These are phyloP conservation scores for Malbranchea zuffiana DNA, from an alignment of 2,329 filamentous ascomycete species.

Conservation along the genomic window DNA sequence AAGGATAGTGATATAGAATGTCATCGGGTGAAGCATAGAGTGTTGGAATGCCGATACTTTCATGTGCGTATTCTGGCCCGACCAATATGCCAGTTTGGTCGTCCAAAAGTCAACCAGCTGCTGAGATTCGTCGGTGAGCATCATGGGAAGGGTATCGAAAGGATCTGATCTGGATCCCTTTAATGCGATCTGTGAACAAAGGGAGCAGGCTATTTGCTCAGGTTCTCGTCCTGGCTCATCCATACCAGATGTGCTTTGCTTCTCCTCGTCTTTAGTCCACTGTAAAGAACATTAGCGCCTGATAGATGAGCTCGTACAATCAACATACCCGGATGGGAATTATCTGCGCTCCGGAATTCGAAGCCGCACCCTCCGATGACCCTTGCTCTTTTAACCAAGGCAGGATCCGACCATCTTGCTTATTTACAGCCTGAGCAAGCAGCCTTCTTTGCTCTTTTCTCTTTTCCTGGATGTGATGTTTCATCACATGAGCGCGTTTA, in stretches of 20 bases:
- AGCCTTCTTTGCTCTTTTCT: slow-evolving; percentile 27
- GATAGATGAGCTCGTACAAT: not conserved
- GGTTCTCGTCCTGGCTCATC: slow-evolving; percentile 4
- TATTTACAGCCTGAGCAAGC: slow-evolving; percentile 16
- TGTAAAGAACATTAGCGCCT: slow-evolving; percentile 2
- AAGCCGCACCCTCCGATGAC: not conserved
- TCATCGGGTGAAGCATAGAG: slow-evolving; percentile 25
- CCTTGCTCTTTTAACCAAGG: slow-evolving; percentile 20
- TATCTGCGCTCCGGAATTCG: not conserved
- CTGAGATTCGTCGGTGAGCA: slow-evolving; percentile 20
- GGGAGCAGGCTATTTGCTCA: slow-evolving; percentile 7
- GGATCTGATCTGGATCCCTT: slow-evolving; percentile 18
- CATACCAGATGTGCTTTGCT: too few species aligned
- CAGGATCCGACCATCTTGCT: slow-evolving; percentile 15
- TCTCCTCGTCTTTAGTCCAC: not conserved
- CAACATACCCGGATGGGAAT: slow-evolving; percentile 4
- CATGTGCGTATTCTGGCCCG: slow-evolving; percentile 29
- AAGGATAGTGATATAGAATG: slow-evolving; percentile 30
- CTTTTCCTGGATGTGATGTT: slow-evolving; percentile 35
- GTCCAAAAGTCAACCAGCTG: slow-evolving; percentile 29
- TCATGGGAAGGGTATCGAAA: slow-evolving; percentile 23
- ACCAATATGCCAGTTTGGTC: slow-evolving; percentile 31
- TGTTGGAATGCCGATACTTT: slow-evolving; percentile 28
- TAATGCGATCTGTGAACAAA: slow-evolving; percentile 17
- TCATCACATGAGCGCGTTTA: slow-evolving; percentile 36